phyloP scores from a whole-genome alignment of 805 yeast genomes.

The Deakozyma indianensis region DNA sequence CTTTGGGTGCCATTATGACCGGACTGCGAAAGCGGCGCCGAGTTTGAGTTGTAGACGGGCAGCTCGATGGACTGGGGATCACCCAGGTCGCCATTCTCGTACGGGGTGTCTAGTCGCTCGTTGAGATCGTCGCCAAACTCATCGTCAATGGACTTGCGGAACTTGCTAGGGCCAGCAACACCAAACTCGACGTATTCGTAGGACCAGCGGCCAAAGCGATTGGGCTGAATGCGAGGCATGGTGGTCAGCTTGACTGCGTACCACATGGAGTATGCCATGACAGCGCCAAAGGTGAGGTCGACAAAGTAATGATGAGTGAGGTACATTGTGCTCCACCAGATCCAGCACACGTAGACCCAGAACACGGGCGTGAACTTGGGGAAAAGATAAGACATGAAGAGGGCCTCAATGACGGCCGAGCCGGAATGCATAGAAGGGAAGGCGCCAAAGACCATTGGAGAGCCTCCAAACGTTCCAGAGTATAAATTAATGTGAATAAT shows the following conservation, averaged over 20 bases:
- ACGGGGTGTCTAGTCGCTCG: neutral
- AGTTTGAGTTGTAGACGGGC: neutral
- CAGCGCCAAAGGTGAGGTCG: conserved; percentile 88
- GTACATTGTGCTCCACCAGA: conserved; percentile 99
- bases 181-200: conserved; percentile 26
- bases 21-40: neutral
- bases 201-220: conserved; percentile 27
- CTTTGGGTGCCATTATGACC: neutral
- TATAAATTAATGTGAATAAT: conserved; percentile 71
- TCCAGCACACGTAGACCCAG: conserved; percentile 71
- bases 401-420: conserved; percentile 84
- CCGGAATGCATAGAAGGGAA: conserved; percentile 79
- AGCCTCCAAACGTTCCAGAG: conserved; percentile 64
- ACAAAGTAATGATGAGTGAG: conserved; percentile 92
- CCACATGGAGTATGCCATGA: conserved; percentile 60
- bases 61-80: conserved; percentile 1
- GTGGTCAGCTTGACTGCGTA: conserved; percentile 47
- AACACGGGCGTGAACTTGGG: conserved; percentile 56
- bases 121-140: conserved; percentile 1
- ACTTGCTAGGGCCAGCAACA: conserved; percentile 1
- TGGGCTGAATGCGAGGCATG: conserved; percentile 38
- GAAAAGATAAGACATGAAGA: conserved; percentile 71
- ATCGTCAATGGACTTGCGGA: conserved; percentile 4
- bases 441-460: conserved; percentile 93
- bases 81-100: neutral